Evolutionary conservation across 768 basidiomycete species (phyloP), one percentile per base, ranked within the genome.

Genomic region (Termitomyces sp.): DNA sequence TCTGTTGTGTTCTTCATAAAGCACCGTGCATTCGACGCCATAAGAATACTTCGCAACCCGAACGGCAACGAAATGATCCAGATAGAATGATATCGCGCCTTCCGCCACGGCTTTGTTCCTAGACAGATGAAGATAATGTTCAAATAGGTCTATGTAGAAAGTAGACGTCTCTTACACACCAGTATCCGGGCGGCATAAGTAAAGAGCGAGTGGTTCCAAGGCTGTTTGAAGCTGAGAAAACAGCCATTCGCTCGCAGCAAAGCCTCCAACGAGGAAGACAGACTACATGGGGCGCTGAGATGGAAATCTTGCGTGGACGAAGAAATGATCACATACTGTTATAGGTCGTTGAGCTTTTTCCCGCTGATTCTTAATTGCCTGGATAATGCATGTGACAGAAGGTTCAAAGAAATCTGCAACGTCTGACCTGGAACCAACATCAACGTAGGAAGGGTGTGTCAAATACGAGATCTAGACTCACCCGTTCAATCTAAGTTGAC

Each of bases 191-290:
- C 81, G 73, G 51, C 76, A 73, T 18, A 85, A 67, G 33, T 67
- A 71, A 45, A 82, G 64, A n/a, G 76, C 74, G 0, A 72, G 63
- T 1, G 69, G 61, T 5, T 70, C 69, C 10, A 85, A 68, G 5
- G 69, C 63, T 51, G 64, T 68, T 40, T 75, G 75, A 2, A 85
- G 74, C 48, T 72, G 70, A 2, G 69, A 65, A 62, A 75, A 81
- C n/a, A 86, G 64, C 74, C 79, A 85, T 51, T 83, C 79, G 56
- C 79, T 84, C 1, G 82, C 81, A 14, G 81, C 79, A 64, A 85
- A 85, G 0, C 83, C 84, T 24, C 84, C 84, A 3, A 86, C 83
- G 1, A 86, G 75, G 33, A 80, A 72, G 26, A 79, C 73, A 26
- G 74, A 71, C 79, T 79, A 47, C 2, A 6, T 55, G 30, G n/a